Conservation (phyloP, 2,329 filamentous ascomycete species). For the Davidsoniella eucalypti region DNA sequence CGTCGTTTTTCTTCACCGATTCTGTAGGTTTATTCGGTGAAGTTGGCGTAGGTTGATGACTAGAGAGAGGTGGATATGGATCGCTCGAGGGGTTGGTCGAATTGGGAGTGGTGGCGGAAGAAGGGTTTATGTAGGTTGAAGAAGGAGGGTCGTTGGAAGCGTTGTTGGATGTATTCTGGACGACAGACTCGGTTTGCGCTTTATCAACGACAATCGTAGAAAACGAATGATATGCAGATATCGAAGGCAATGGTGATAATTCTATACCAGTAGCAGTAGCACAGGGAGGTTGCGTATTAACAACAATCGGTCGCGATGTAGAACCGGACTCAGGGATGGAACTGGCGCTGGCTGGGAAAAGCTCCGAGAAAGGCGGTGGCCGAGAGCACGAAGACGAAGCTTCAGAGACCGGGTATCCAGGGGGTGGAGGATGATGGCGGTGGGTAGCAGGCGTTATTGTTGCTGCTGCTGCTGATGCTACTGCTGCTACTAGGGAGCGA, state of each 20-base stretch:
- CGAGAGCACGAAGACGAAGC: conserved; percentile 32
- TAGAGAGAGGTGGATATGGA: background rate
- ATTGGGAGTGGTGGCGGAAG: background rate
- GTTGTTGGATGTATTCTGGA: too few species aligned
- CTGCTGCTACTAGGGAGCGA: conserved; percentile 4
- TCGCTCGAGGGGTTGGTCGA: background rate
- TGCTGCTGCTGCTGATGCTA: conserved; percentile 7
- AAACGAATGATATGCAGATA: conserved; percentile 22
- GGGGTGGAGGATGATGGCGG: conserved; percentile 29
- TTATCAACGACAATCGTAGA: background rate
- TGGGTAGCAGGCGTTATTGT: background rate
- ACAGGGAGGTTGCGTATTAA: background rate
- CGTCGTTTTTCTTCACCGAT: conserved; percentile 58
- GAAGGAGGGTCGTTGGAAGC: background rate
- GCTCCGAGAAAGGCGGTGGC: conserved; percentile 39
- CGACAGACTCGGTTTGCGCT: too few species aligned
- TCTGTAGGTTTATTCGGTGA: conserved; percentile 55
- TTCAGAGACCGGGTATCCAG: conserved; percentile 41
- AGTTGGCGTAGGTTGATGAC: background rate
- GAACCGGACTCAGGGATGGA: conserved; percentile 23
- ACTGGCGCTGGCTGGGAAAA: conserved; percentile 30
- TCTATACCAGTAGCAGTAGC: background rate
- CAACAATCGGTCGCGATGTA: conserved; percentile 16
- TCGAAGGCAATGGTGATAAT: conserved; percentile 10
- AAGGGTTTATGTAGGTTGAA: background rate